Base-by-base conservation (phyloP, 345 rosid species). In the Microthlaspi erraticum region DNA sequence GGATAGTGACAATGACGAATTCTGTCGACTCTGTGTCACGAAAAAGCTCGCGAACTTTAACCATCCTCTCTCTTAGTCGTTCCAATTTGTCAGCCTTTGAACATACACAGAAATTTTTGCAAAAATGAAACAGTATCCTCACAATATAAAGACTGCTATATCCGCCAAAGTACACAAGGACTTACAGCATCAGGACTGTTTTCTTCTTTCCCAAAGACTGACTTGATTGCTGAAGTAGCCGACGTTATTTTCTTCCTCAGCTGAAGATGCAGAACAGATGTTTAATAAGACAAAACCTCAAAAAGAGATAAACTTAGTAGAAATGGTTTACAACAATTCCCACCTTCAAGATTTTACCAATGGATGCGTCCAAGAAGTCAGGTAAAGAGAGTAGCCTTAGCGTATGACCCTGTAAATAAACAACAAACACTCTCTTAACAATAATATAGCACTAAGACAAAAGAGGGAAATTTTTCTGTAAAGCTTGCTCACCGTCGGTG, bases 311-410 rank as follows among this genome's bases (percentile, higher is more conserved):
- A 56, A 20, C 8, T 7, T 26, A 13, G 16, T 44, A 45, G 50
- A 38, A 61, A 18, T n/a, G 10, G 37, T 45, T 11, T 37, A 33
- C 10, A 41, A 16, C 61, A 37, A 37, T 46, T 65, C 64, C 57
- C 66, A 89, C 97, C 96, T 91, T 91, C 83, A 91, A 74, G 77
- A 94, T 88, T 86, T 91, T 94, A 82, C 99, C 97, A 52, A 94
- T 94, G 62, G 99, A 91, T 33, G 95, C 93, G 66, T 94, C 99
- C 64, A 91, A 72, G 83, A 94, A 94, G 83, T 94, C 96, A 8
- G 99, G 97, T 81, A 91, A 79, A 38, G 97, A 94, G 75, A 94
- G 77, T 68, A 91, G 89, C 63, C 97, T 85, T 72, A 94, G 57
- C 10, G 97, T 91, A 77, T 94, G 99, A 23, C 96, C 97, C 99